Evolutionary conservation across 139 green algal genomes (phyloP).

Genomic region (Chlamydomonas incerta): DNA sequence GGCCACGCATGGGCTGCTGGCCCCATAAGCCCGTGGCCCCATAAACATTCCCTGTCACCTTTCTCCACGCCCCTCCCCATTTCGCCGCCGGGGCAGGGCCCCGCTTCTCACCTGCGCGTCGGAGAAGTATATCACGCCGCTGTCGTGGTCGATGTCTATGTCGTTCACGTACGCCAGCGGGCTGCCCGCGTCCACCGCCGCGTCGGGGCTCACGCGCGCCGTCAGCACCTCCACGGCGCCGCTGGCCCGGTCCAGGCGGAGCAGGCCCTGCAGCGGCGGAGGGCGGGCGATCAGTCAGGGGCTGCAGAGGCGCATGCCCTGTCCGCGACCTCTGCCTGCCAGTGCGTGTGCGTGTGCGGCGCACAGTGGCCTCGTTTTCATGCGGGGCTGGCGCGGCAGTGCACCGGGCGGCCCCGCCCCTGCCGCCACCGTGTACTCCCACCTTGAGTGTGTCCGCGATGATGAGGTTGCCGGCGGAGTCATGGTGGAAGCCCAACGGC

Average conservation of each 20-base stretch:
- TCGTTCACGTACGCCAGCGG: conserved; percentile 73
- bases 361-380: too few relatives aligned
- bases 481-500: conserved; percentile 40
- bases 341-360: too few relatives aligned
- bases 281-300: neutral
- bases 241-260: conserved; percentile 33
- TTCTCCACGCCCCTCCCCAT: too few relatives aligned
- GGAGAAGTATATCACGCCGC: conserved; percentile 79
- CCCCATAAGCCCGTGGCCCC: too few relatives aligned
- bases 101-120: conserved; percentile 61
- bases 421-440: too few relatives aligned
- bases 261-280: conserved; percentile 45
- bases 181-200: conserved; percentile 29
- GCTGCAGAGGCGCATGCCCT: too few relatives aligned
- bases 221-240: conserved; percentile 24
- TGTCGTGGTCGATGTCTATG: conserved; percentile 66
- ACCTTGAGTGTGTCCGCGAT: conserved; percentile 47
- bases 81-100: too few relatives aligned
- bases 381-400: too few relatives aligned
- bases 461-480: conserved; percentile 25
- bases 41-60: too few relatives aligned
- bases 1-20: too few relatives aligned
- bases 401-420: too few relatives aligned
- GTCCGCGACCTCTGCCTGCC: too few relatives aligned
- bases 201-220: conserved; percentile 36